phyloP scores from a whole-genome alignment of 805 yeast genomes.

The Zygoascus biomembranicola region DNA sequence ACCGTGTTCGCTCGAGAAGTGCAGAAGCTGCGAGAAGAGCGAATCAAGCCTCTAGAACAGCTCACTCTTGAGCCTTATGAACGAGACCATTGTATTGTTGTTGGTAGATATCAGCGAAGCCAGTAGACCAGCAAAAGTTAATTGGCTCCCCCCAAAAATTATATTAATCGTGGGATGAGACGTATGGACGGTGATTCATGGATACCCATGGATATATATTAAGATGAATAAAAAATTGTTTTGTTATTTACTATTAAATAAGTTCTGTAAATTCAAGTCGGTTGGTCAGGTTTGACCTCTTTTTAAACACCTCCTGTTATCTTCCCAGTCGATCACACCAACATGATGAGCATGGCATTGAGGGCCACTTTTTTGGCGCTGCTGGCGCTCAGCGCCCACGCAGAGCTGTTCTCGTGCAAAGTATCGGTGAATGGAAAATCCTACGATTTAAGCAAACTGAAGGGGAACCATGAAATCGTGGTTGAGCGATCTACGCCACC shows the following conservation, averaged over 20 bases:
- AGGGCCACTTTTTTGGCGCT: neutral
- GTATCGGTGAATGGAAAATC: slow-evolving; percentile 19
- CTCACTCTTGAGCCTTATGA: slow-evolving; percentile 98
- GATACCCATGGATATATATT: neutral
- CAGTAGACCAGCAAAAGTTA: slow-evolving; percentile 10
- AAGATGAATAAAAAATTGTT: neutral
- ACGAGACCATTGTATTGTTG: slow-evolving; percentile 99
- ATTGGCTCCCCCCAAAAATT: neutral
- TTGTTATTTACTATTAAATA: neutral
- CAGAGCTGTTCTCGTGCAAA: slow-evolving; percentile 21
- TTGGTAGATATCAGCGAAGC: slow-evolving; percentile 92
- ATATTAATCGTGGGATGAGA: neutral
- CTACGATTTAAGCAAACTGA: slow-evolving; percentile 38
- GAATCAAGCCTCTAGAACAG: slow-evolving; percentile 97
- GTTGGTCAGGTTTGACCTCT: too few species aligned
- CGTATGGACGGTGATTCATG: neutral
- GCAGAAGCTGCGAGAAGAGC: slow-evolving; percentile 96
- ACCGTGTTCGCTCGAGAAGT: slow-evolving; percentile 99
- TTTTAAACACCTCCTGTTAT: too few species aligned
- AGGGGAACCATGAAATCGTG: slow-evolving; percentile 41
- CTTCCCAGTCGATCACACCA: too few species aligned
- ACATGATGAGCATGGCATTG: neutral
- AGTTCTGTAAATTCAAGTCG: too few species aligned
- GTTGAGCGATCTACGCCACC: slow-evolving; percentile 66
- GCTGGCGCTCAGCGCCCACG: neutral